Evolutionary conservation across 2,329 filamentous ascomycete species (phyloP).

Genomic region (Colletotrichum brevisporum): DNA sequence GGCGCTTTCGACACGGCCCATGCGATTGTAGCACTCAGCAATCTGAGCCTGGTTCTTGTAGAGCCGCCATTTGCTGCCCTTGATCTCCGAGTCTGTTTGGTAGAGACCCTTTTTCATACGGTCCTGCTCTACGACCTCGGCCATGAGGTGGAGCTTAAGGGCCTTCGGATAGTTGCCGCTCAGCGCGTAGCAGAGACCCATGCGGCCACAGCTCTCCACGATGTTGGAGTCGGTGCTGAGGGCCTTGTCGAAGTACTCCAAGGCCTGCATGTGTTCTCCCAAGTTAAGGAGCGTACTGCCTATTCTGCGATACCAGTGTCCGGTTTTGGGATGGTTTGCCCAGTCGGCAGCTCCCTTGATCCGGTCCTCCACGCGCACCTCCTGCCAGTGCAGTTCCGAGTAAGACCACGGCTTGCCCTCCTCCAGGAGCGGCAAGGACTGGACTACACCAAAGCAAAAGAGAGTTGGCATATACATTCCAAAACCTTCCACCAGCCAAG

Average conservation of each 20-base stretch:
- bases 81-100: conserved; percentile 43
- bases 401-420: conserved; percentile 55
- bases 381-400: conserved; percentile 53
- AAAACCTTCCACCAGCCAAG: conserved; percentile 54
- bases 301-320: conserved; percentile 55
- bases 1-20: conserved; percentile 49
- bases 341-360: conserved; percentile 54
- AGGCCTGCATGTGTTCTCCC: conserved; percentile 52
- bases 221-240: conserved; percentile 54
- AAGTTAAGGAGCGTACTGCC: conserved; percentile 57
- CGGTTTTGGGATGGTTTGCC: conserved; percentile 52
- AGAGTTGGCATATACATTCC: conserved; percentile 55
- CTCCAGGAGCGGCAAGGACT: conserved; percentile 56
- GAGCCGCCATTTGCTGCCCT: conserved; percentile 54
- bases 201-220: conserved; percentile 56
- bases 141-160: conserved; percentile 53
- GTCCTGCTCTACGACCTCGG: conserved; percentile 52
- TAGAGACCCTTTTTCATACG: conserved; percentile 46
- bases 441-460: conserved; percentile 60
- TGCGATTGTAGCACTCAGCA: conserved; percentile 53
- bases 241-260: conserved; percentile 54
- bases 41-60: conserved; percentile 58
- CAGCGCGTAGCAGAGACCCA: conserved; percentile 55
- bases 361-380: conserved; percentile 51
- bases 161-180: conserved; percentile 54